Evolutionary conservation across 306 rosid genomes (phyloP).

Genomic region (Corylus heterophylla): DNA sequence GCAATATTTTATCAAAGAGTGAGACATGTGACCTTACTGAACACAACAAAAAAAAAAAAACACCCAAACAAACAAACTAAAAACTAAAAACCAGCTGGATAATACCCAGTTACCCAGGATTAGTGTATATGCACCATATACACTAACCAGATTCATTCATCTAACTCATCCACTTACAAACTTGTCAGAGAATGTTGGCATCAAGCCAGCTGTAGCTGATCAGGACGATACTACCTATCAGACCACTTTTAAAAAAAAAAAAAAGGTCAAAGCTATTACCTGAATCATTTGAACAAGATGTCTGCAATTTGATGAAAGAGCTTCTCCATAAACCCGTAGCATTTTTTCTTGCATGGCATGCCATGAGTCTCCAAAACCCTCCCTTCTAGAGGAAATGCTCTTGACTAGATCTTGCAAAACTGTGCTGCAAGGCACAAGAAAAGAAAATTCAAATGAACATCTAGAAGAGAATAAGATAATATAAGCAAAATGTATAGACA

Average conservation of each 20-base stretch:
- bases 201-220: not conserved
- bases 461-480: slow-evolving; percentile 24
- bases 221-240: not conserved
- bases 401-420: slow-evolving; percentile 87
- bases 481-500: slow-evolving; percentile 6
- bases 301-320: slow-evolving; percentile 74
- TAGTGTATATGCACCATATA: not conserved
- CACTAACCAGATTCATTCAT: slow-evolving; percentile 1
- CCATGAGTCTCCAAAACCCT: slow-evolving; percentile 67
- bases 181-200: not conserved
- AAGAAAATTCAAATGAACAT: slow-evolving; percentile 29
- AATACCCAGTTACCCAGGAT: not conserved
- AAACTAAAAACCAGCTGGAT: not conserved
- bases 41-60: too few relatives aligned
- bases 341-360: slow-evolving; percentile 57
- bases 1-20: not conserved
- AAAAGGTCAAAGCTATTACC: slow-evolving; percentile 46
- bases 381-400: slow-evolving; percentile 53
- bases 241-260: slow-evolving; percentile 24
- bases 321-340: slow-evolving; percentile 62
- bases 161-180: slow-evolving; percentile 8
- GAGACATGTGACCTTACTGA: not conserved
- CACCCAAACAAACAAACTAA: too few relatives aligned
- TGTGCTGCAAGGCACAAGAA: slow-evolving; percentile 55
- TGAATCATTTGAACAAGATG: slow-evolving; percentile 72